A percentile compares a stretch with the other conserved stretches of the same genome.
phyloP scores from a whole-genome alignment of 805 yeast species.

The Clavispora vitiphila region DNA sequence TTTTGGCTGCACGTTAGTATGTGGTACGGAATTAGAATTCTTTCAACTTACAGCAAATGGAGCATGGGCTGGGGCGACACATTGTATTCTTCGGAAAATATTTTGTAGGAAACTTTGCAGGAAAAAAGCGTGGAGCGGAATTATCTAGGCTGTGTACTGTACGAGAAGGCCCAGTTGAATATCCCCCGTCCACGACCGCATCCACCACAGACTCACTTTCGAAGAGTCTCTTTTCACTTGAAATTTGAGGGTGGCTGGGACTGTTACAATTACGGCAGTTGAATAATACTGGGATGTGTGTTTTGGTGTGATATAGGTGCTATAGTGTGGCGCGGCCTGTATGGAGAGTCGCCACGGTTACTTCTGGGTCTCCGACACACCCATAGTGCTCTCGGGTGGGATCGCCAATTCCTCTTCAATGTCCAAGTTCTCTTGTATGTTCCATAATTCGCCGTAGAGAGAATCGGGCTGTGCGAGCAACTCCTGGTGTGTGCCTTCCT shows the following conservation, averaged over 20 bases:
- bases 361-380: too few species aligned
- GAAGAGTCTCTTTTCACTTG: too few species aligned
- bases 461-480: conserved; percentile 53
- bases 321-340: too few species aligned
- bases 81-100: background rate
- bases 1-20: conserved; percentile 29
- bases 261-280: too few species aligned
- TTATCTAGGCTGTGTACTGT: conserved; percentile 2
- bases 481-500: conserved; percentile 78
- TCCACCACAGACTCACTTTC: too few species aligned
- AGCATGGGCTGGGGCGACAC: background rate
- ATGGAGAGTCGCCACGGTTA: too few species aligned
- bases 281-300: too few species aligned
- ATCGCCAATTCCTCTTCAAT: conserved; percentile 28
- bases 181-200: too few species aligned
- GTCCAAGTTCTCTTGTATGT: conserved; percentile 79
- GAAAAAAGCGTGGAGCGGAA: background rate
- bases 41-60: background rate
- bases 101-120: background rate
- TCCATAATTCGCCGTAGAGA: conserved; percentile 80
- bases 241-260: too few species aligned
- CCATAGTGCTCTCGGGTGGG: background rate
- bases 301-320: too few species aligned
- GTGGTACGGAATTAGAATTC: background rate
- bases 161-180: conserved; percentile 1